Evolutionary conservation across 257 asterid genomes (phyloP).

Genomic region (Solanum chmielewskii): DNA sequence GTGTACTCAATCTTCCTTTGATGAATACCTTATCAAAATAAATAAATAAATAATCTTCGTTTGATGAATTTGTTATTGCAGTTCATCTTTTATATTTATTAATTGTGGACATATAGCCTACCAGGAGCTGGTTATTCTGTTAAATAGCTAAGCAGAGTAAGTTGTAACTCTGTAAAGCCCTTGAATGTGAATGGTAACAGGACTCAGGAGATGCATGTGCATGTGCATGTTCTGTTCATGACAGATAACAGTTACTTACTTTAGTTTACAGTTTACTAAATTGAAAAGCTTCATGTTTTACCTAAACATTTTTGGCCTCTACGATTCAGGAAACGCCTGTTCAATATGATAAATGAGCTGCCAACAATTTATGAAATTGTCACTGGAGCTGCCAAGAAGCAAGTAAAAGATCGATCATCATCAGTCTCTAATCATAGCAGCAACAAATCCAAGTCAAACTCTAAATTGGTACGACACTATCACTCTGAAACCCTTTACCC

Average conservation of each 20-base stretch:
- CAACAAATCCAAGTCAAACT: slow-evolving; percentile 31
- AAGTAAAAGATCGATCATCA: slow-evolving; percentile 37
- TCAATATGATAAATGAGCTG: slow-evolving; percentile 67
- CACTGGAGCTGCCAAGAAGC: slow-evolving; percentile 58
- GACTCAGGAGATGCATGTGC: neutral
- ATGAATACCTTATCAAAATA: neutral
- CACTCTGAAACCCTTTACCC: neutral
- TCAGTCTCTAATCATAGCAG: slow-evolving; percentile 21
- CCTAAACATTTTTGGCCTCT: neutral
- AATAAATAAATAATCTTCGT: neutral
- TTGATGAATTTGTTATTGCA: neutral
- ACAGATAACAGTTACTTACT: neutral
- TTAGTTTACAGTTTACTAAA: neutral
- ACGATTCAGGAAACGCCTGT: slow-evolving; percentile 64
- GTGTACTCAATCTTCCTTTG: neutral
- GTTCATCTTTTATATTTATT: neutral
- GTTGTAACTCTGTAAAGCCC: neutral
- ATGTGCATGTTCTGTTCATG: neutral
- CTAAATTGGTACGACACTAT: slow-evolving; percentile 13
- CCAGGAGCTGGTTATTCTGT: neutral
- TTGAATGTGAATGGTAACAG: neutral
- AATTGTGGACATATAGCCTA: neutral
- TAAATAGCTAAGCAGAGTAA: neutral
- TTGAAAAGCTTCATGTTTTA: neutral
- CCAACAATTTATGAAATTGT: slow-evolving; percentile 79